Evolutionary conservation across 208 protist species (phyloP).

Genomic region (Sergeia podlipaevii): DNA sequence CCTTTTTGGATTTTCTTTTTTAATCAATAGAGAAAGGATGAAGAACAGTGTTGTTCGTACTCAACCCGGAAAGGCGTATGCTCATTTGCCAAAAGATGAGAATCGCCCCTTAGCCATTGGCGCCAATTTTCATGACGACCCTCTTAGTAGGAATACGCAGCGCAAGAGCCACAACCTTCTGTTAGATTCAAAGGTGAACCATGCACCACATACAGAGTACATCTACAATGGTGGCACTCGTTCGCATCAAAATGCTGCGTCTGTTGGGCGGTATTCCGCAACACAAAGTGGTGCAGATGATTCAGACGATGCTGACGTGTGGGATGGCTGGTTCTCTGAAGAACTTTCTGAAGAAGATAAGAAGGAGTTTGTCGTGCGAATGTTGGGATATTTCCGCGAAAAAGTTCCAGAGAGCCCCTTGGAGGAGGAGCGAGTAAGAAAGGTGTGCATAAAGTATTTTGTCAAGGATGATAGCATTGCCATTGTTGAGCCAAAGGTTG

Average conservation of each 20-base stretch:
- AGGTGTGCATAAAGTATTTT: slow-evolving; percentile 77
- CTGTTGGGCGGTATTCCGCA: not conserved
- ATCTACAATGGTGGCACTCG: slow-evolving; percentile 39
- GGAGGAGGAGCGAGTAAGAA: slow-evolving; percentile 61
- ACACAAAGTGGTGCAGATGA: slow-evolving; percentile 2
- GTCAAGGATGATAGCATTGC: slow-evolving; percentile 76
- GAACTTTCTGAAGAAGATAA: slow-evolving; percentile 54
- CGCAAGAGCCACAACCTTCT: slow-evolving; percentile 83
- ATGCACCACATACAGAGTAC: slow-evolving; percentile 83
- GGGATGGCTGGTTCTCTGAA: slow-evolving; percentile 68
- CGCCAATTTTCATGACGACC: slow-evolving; percentile 90
- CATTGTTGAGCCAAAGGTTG: slow-evolving; percentile 53
- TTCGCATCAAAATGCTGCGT: not conserved
- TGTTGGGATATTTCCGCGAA: slow-evolving; percentile 80
- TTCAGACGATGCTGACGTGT: slow-evolving; percentile 31
- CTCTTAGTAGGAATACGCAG: slow-evolving; percentile 68
- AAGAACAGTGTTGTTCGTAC: slow-evolving; percentile 74
- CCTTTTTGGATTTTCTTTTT: slow-evolving; percentile 8
- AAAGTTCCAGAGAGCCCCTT: slow-evolving; percentile 44
- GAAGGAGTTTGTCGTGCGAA: slow-evolving; percentile 71
- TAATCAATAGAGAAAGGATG: slow-evolving; percentile 24
- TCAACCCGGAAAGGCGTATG: slow-evolving; percentile 55
- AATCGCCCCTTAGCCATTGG: slow-evolving; percentile 80
- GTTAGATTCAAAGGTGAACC: slow-evolving; percentile 40
- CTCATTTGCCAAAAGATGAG: slow-evolving; percentile 53